Conservation (phyloP, 768 basidiomycete genomes). For the Tephrocybe sp. region DNA sequence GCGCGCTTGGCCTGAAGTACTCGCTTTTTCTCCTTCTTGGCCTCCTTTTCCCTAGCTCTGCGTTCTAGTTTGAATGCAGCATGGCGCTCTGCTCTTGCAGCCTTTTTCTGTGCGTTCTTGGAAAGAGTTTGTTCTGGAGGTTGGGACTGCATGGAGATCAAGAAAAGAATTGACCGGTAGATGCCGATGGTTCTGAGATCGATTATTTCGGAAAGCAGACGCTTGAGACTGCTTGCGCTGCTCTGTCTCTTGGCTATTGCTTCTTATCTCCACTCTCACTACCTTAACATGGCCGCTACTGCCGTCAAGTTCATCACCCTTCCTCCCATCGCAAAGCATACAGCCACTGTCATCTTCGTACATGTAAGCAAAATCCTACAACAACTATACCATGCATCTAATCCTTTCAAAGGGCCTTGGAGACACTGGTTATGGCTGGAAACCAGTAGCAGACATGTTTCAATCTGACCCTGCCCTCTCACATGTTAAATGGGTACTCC, state of each 20-base stretch:
- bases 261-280: slow-evolving; percentile 17
- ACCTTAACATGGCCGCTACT: slow-evolving; percentile 27
- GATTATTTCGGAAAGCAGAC: slow-evolving; percentile 32
- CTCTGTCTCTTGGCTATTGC: slow-evolving; percentile 18
- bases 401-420: slow-evolving; percentile 59
- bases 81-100: slow-evolving; percentile 65
- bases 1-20: slow-evolving; percentile 57
- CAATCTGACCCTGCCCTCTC: slow-evolving; percentile 47
- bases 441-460: slow-evolving; percentile 71
- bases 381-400: not conserved
- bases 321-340: slow-evolving; percentile 59
- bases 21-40: slow-evolving; percentile 71
- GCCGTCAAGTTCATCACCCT: slow-evolving; percentile 51
- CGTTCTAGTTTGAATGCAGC: slow-evolving; percentile 70
- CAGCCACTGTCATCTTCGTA: slow-evolving; percentile 85
- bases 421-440: slow-evolving; percentile 73
- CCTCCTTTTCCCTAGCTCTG: slow-evolving; percentile 73
- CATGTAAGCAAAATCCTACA: slow-evolving; percentile 56
- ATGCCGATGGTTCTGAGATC: slow-evolving; percentile 40
- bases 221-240: slow-evolving; percentile 18
- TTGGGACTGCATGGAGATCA: slow-evolving; percentile 5
- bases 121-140: slow-evolving; percentile 45
- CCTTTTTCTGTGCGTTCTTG: slow-evolving; percentile 77
- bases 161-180: slow-evolving; percentile 31
- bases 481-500: slow-evolving; percentile 89